A percentile compares a stretch with the other conserved stretches of the same genome.
phyloP scores from a whole-genome alignment of 2,329 filamentous ascomycete genomes.

The Clonostachys chloroleuca region DNA sequence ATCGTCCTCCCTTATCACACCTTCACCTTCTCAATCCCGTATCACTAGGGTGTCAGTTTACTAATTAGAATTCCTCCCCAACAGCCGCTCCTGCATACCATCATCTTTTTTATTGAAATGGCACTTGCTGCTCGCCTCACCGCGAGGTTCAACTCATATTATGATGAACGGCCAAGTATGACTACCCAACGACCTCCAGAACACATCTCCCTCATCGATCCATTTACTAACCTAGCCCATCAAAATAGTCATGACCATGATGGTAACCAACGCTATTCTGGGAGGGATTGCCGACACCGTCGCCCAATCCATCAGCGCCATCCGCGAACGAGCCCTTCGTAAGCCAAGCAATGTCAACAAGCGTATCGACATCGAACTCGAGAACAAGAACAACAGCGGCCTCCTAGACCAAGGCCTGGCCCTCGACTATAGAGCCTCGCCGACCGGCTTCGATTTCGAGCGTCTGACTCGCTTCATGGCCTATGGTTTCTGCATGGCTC shows the following conservation, averaged over 20 bases:
- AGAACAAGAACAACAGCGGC: constrained; percentile 68
- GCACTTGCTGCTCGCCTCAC: constrained; percentile 76
- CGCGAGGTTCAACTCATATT: constrained; percentile 89
- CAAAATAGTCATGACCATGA: constrained; percentile 81
- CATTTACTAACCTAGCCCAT: constrained; percentile 1
- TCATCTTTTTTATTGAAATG: constrained; percentile 87
- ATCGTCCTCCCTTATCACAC: constrained; percentile 6
- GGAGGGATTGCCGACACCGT: constrained; percentile 96
- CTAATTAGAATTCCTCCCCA: constrained; percentile 4
- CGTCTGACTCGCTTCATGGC: constrained; percentile 92
- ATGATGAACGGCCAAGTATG: constrained; percentile 81
- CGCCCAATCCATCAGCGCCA: constrained; percentile 84
- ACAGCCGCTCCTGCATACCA: constrained; percentile 81
- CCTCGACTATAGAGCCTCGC: constrained; percentile 54
- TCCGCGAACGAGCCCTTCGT: constrained; percentile 62
- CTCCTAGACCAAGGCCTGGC: constrained; percentile 62
- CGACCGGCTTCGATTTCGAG: constrained; percentile 93
- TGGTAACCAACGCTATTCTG: constrained; percentile 96
- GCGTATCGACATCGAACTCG: constrained; percentile 73
- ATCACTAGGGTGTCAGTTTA: constrained; percentile 13
- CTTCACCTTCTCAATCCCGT: constrained; percentile 2
- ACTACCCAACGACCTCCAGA: constrained; percentile 3
- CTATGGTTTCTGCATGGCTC: constrained; percentile 95
- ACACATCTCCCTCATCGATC: background rate
- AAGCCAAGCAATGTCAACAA: constrained; percentile 52